phyloP scores from a whole-genome alignment of 2,329 filamentous ascomycete genomes.

The Venturia carpophila region DNA sequence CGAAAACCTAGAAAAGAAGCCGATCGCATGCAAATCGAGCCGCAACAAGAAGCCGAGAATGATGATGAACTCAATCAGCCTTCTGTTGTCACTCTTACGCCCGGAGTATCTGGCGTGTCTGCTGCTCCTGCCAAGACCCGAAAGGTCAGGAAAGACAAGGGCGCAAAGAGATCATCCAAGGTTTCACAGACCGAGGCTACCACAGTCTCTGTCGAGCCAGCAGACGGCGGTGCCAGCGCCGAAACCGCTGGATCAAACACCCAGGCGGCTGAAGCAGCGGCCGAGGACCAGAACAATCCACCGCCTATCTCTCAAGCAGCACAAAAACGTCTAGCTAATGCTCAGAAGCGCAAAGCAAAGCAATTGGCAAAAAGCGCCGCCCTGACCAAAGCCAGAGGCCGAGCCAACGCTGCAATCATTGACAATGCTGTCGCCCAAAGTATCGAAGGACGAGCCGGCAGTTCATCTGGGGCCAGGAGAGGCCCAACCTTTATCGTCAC shows the following conservation, averaged over 20 bases:
- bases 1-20: constrained; percentile 98
- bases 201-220: neutral
- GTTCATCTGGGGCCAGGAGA: neutral
- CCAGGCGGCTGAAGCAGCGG: neutral
- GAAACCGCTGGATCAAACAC: neutral
- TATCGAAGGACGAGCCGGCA: constrained; percentile 17
- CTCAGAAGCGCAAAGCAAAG: constrained; percentile 13
- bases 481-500: neutral
- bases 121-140: constrained; percentile 23
- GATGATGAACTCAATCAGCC: neutral
- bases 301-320: neutral
- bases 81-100: neutral
- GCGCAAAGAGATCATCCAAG: constrained; percentile 18
- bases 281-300: neutral
- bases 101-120: neutral
- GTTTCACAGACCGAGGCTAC: neutral
- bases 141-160: constrained; percentile 27
- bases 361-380: constrained; percentile 9
- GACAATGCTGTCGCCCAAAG: constrained; percentile 13
- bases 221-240: constrained; percentile 15
- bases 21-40: constrained; percentile 64
- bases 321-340: constrained; percentile 12
- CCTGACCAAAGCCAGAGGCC: neutral
- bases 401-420: neutral
- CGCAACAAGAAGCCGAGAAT: constrained; percentile 57